Conservation (phyloP, 1,139 yeast species). For the Magnusiomyces magnusii region DNA sequence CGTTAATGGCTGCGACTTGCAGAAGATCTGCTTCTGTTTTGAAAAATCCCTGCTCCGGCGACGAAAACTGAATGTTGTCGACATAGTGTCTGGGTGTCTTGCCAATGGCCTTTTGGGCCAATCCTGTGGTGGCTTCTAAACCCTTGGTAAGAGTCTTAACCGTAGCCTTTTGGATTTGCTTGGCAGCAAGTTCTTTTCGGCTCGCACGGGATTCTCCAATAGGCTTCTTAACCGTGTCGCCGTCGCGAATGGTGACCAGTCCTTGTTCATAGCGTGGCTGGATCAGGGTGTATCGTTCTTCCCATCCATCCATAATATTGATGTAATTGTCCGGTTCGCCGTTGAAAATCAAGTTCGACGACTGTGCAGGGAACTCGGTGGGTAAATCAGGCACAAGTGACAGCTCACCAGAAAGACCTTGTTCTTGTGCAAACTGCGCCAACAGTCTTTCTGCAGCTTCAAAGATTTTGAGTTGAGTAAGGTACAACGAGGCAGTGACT, state of each 20-base stretch:
- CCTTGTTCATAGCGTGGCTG: conserved; percentile 30
- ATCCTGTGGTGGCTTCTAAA: conserved; percentile 18
- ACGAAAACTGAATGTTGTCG: conserved; percentile 14
- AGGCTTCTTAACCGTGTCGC: conserved; percentile 27
- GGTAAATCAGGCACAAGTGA: neutral
- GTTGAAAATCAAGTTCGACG: neutral
- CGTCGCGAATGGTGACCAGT: conserved; percentile 24
- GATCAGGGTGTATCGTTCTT: conserved; percentile 24
- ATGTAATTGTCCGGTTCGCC: conserved; percentile 17
- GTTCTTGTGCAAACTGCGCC: conserved; percentile 24
- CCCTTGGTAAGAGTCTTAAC: conserved; percentile 19
- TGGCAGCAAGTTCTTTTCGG: conserved; percentile 13
- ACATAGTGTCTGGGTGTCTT: conserved; percentile 4
- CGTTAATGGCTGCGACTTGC: neutral
- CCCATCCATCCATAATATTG: conserved; percentile 27
- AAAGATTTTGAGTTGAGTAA: conserved; percentile 26
- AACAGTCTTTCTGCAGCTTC: conserved; percentile 24
- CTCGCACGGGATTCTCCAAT: conserved; percentile 19
- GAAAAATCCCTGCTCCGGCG: conserved; percentile 15
- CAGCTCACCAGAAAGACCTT: conserved; percentile 21
- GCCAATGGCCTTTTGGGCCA: conserved; percentile 13
- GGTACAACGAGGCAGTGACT: conserved; percentile 29
- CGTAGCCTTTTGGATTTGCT: conserved; percentile 21
- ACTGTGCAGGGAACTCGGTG: neutral
- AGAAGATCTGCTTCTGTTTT: conserved; percentile 14